These are phyloP conservation scores for Nemophila menziesii DNA, from an alignment of 257 asterid species.

Conservation along the genomic window DNA sequence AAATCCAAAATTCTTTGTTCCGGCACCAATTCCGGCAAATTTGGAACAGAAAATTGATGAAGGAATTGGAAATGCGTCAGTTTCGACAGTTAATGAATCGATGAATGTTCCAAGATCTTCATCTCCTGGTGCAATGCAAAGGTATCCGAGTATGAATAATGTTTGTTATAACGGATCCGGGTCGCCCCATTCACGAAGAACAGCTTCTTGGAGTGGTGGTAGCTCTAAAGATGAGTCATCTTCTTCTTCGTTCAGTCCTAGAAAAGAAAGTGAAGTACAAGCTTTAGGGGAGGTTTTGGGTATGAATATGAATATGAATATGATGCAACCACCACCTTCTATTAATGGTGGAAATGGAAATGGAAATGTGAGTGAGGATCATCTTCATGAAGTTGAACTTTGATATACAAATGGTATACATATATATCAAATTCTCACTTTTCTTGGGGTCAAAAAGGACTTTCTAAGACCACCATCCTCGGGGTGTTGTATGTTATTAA, in stretches of 20 bases:
- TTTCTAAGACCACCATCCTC: too few species aligned
- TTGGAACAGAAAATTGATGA: constrained; percentile 20
- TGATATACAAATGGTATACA: not conserved
- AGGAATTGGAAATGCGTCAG: constrained; percentile 24
- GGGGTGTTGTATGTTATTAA: too few species aligned
- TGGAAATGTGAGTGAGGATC: constrained; percentile 45
- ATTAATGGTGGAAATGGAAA: constrained; percentile 44
- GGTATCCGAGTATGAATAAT: constrained; percentile 63
- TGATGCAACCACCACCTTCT: too few species aligned
- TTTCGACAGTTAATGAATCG: constrained; percentile 23
- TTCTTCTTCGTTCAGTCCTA: constrained; percentile 32
- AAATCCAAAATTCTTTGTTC: constrained; percentile 74
- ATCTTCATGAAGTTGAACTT: not conserved
- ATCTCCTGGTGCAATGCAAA: constrained; percentile 33
- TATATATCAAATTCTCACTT: not conserved
- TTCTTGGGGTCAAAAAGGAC: too few species aligned
- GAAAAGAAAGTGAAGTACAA: constrained; percentile 19
- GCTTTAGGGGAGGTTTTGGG: constrained; percentile 49
- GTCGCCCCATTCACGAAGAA: constrained; percentile 42
- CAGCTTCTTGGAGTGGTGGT: constrained; percentile 97
- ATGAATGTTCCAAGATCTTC: constrained; percentile 22
- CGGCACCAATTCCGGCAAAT: constrained; percentile 36
- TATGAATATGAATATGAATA: too few species aligned
- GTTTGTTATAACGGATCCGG: constrained; percentile 29
- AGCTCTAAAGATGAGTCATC: constrained; percentile 40